Base-by-base conservation (phyloP, 306 rosid species). In the Phaseolus lunatus region DNA sequence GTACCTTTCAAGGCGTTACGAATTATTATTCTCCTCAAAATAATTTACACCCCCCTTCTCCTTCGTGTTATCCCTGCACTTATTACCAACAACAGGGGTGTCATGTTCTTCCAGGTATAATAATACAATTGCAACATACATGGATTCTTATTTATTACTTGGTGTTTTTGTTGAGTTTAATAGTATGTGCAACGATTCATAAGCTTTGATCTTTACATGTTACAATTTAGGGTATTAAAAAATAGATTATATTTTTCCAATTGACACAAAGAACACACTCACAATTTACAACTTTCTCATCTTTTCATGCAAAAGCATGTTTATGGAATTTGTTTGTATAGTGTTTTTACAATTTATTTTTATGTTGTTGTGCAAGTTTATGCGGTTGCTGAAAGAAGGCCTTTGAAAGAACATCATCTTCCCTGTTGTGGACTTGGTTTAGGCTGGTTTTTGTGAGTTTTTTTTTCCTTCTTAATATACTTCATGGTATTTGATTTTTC, bases 1-100 rank as follows among this genome's bases (percentile, higher is more conserved):
- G 96, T 56, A 93, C 98, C 7, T 93, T 91, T 68, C 98, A 93
- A 78, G 97, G 97, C 70, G 97, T 93, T 3, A 88, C 98, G 37
- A 93, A 93, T 71, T 87, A 82, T 54, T 80, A 86, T 47, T 87
- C 84, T 77, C 79, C 85, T 11, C 81, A 45, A 13, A 13, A 45
- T 15, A 73, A 81, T 9, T 16, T 22, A 10, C 16, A 56, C 7
- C 92, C 93, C 2, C 67, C 69, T 2, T 77, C 56, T 41, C 26
- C 76, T 27, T 45, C 72, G 23, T 76, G 33, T 31, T 84, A 41
- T 19, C 84, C 87, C 15, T 78, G 65, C 1, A 58, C 68, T 70
- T 78, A 83, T 82, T 81, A 87, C 37, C 88, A 74, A 52, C 92
- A 5, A 23, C 79, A 74, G 27, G 93, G 87, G 16, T 85, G 82